Evolutionary conservation across 176 grass and related monocot genomes (phyloP).

Genomic region (Melocanna baccifera): DNA sequence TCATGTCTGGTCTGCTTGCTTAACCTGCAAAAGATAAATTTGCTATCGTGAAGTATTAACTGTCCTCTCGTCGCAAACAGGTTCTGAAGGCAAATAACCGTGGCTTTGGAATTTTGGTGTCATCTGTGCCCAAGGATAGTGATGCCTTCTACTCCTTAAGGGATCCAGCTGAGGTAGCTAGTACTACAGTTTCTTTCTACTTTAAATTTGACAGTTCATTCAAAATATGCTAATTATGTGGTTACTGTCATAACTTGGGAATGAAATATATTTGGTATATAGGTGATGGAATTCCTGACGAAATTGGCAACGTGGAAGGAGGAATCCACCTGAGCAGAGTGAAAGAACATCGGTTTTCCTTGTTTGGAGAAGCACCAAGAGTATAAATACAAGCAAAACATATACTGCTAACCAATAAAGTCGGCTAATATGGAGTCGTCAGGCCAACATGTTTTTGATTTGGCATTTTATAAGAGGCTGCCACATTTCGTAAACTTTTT

Average conservation of each 20-base stretch:
- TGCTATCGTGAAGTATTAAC: background rate
- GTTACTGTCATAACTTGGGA: background rate
- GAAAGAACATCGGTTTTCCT: conserved; percentile 21
- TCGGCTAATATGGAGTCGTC: conserved; percentile 36
- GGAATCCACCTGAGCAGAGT: conserved; percentile 25
- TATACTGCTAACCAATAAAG: conserved; percentile 61
- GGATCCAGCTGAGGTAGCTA: conserved; percentile 77
- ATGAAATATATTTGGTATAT: conserved; percentile 17
- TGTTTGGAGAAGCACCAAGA: conserved; percentile 27
- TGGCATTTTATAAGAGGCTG: conserved; percentile 40
- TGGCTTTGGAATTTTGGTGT: conserved; percentile 91
- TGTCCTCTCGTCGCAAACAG: conserved; percentile 33
- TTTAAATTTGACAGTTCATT: background rate
- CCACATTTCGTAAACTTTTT: background rate
- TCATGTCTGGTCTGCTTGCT: background rate
- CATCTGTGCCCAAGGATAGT: conserved; percentile 76
- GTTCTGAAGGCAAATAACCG: conserved; percentile 61
- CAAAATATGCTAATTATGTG: background rate
- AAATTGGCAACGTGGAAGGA: conserved; percentile 78
- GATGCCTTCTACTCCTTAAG: conserved; percentile 83
- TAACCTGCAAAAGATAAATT: background rate
- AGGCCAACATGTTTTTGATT: conserved; percentile 53
- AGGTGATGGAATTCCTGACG: conserved; percentile 93
- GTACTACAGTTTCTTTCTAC: background rate
- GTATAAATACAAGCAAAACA: conserved; percentile 56